Evolutionary conservation across 208 protist genomes (phyloP).

Genomic region (Leptomonas seymouri): DNA sequence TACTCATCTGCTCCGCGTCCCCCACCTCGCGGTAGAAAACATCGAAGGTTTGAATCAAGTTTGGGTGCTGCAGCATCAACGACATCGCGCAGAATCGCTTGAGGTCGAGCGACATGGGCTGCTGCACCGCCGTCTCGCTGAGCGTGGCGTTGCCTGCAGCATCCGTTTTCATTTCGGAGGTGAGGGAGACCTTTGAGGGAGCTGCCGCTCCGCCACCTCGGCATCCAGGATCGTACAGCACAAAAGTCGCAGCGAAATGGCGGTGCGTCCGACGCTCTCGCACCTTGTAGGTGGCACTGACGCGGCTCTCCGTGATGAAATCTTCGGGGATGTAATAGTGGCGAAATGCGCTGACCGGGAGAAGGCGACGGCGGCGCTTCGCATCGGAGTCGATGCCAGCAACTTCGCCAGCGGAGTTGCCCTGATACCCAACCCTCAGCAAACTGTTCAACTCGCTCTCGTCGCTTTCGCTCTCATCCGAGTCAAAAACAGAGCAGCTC

Average conservation of each 20-base stretch:
- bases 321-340: conserved; percentile 17
- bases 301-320: conserved; percentile 7
- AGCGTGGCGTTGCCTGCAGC: too few species aligned
- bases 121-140: background rate
- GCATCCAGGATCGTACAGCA: conserved; percentile 10
- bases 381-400: background rate
- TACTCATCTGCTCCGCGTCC: conserved; percentile 5
- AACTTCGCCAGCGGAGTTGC: background rate
- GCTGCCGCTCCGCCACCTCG: background rate
- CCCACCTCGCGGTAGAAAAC: conserved; percentile 7
- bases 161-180: background rate
- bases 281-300: conserved; percentile 20
- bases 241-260: conserved; percentile 15
- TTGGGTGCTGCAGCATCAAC: conserved; percentile 12
- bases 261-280: conserved; percentile 16
- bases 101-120: conserved; percentile 10
- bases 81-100: conserved; percentile 5
- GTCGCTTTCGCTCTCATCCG: background rate
- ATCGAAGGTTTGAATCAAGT: conserved; percentile 19
- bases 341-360: conserved; percentile 8
- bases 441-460: background rate
- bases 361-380: background rate
- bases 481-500: conserved; percentile 1
- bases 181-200: background rate
- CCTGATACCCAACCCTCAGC: background rate